These are phyloP conservation scores for Pyracantha coccinea DNA, from an alignment of 331 rosid genomes.

Conservation along the genomic window DNA sequence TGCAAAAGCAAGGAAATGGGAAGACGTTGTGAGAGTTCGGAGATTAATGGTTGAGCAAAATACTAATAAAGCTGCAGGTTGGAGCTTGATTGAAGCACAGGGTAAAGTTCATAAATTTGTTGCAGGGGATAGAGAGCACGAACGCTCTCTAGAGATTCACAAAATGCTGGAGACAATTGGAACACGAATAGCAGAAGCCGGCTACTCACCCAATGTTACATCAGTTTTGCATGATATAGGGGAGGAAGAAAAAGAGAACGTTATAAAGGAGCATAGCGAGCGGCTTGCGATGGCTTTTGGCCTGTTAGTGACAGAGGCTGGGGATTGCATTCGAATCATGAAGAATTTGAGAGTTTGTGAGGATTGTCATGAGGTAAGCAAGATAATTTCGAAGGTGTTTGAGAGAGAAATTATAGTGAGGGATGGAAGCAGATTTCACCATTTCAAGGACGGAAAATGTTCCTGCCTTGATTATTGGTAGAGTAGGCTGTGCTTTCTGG, in stretches of 20 bases:
- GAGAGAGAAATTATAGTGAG: conserved; percentile 34
- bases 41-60: conserved; percentile 45
- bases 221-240: conserved; percentile 36
- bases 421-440: conserved; percentile 41
- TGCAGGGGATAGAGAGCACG: conserved; percentile 65
- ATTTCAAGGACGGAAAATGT: conserved; percentile 40
- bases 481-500: not conserved
- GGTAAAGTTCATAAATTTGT: conserved; percentile 63
- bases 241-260: conserved; percentile 42
- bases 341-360: conserved; percentile 39
- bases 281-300: conserved; percentile 38
- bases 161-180: conserved; percentile 47
- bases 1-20: conserved; percentile 80
- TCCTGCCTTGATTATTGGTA: conserved; percentile 41
- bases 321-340: conserved; percentile 32
- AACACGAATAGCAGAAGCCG: conserved; percentile 37
- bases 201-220: conserved; percentile 34
- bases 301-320: conserved; percentile 27
- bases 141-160: conserved; percentile 32
- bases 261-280: conserved; percentile 34
- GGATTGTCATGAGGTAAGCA: conserved; percentile 33
- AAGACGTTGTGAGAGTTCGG: conserved; percentile 63
- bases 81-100: conserved; percentile 67
- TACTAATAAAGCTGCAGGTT: conserved; percentile 46
- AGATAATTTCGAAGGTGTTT: conserved; percentile 37